Evolutionary conservation across 2,329 filamentous ascomycete species (phyloP).

Genomic region (Sporothrix schenckii): DNA sequence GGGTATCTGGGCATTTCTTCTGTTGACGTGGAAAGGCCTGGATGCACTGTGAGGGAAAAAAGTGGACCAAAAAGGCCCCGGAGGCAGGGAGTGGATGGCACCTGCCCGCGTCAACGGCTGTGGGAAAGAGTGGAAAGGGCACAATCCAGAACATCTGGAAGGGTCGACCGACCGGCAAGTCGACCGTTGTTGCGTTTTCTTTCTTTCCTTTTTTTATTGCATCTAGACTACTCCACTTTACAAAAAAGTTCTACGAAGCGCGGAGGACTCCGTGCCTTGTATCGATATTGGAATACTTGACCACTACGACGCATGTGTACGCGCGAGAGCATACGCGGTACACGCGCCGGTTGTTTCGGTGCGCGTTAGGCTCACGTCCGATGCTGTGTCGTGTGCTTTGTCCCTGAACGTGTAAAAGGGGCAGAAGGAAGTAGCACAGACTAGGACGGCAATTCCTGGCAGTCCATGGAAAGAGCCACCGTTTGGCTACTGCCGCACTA

Average conservation of each 20-base stretch:
- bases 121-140: conserved; percentile 1
- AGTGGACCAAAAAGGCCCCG: background rate
- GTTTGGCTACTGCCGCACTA: too few relatives aligned
- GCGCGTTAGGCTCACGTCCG: background rate
- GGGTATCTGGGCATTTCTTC: background rate
- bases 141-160: conserved; percentile 11
- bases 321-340: background rate
- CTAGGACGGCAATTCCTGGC: background rate
- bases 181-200: background rate
- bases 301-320: background rate
- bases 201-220: background rate
- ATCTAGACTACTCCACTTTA: conserved; percentile 17
- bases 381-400: conserved; percentile 7
- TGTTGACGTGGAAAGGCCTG: conserved; percentile 21
- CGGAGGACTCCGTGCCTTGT: conserved; percentile 22
- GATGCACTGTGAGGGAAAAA: conserved; percentile 11
- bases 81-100: conserved; percentile 21
- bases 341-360: background rate
- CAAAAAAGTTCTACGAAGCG: conserved; percentile 17
- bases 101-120: background rate
- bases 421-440: conserved; percentile 1
- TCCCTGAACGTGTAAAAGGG: conserved; percentile 3
- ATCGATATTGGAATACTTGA: background rate
- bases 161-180: background rate
- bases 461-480: background rate